phyloP scores from a whole-genome alignment of 1,284 basidiomycete species.

The Vanrija sp. region DNA sequence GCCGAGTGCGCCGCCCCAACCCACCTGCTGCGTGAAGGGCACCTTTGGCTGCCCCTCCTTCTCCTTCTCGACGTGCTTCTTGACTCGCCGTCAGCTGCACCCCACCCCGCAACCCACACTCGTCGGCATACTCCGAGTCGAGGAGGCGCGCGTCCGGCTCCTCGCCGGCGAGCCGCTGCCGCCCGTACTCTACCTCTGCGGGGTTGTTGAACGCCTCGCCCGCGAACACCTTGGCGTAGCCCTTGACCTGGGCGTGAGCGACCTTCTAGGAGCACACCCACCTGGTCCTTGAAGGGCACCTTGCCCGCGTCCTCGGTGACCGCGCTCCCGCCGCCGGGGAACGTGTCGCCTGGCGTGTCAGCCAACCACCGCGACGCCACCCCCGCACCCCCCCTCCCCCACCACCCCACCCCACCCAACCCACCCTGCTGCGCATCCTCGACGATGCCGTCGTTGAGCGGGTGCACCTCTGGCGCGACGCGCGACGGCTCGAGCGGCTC shows the following conservation, averaged over 20 bases:
- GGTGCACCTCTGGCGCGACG: conserved; percentile 16
- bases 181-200: conserved; percentile 3
- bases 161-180: too few relatives aligned
- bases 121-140: too few relatives aligned
- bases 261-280: neutral
- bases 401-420: neutral
- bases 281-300: neutral
- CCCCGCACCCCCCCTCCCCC: too few relatives aligned
- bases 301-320: neutral
- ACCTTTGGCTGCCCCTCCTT: too few relatives aligned
- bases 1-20: too few relatives aligned
- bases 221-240: neutral
- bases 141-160: too few relatives aligned
- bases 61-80: too few relatives aligned
- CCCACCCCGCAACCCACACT: too few relatives aligned
- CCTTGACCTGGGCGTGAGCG: neutral
- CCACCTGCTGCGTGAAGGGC: too few relatives aligned
- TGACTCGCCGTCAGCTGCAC: too few relatives aligned
- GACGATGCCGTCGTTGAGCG: conserved; percentile 14
- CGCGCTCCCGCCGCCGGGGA: neutral
- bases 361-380: neutral
- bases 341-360: conserved; percentile 1
- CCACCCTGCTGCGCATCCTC: conserved; percentile 7
- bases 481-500: neutral
- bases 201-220: conserved; percentile 4